These are phyloP conservation scores for Monascus purpureus DNA, from an alignment of 495 filamentous ascomycete genomes.

Conservation along the genomic window DNA sequence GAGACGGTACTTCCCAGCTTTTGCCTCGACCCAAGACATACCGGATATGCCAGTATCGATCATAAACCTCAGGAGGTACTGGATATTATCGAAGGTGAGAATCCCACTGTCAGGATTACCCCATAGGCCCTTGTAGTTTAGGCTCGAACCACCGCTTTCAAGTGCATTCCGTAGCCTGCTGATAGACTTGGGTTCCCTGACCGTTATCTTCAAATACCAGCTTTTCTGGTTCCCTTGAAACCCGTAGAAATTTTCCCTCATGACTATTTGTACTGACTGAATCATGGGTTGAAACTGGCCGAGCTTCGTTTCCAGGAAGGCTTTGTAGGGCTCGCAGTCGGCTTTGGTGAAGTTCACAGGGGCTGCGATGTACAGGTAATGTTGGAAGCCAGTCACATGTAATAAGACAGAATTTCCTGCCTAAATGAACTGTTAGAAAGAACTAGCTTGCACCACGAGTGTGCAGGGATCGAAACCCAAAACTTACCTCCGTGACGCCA, in stretches of 20 bases:
- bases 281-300: slow-evolving; percentile 49
- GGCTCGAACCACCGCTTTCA: slow-evolving; percentile 44
- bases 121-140: slow-evolving; percentile 90
- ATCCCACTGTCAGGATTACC: slow-evolving; percentile 51
- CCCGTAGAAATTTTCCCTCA: slow-evolving; percentile 79
- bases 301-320: slow-evolving; percentile 63
- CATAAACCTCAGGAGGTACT: slow-evolving; percentile 94
- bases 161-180: slow-evolving; percentile 55
- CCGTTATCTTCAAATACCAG: slow-evolving; percentile 85
- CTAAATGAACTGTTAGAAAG: slow-evolving; percentile 16
- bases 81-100: slow-evolving; percentile 85
- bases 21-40: slow-evolving; percentile 95
- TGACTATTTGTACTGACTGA: slow-evolving; percentile 59
- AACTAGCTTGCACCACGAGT: not conserved
- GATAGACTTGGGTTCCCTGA: slow-evolving; percentile 75
- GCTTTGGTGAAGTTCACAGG: slow-evolving; percentile 63
- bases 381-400: slow-evolving; percentile 89
- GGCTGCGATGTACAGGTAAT: slow-evolving; percentile 90
- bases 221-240: slow-evolving; percentile 87
- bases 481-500: slow-evolving; percentile 77
- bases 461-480: not conserved
- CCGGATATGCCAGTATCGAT: slow-evolving; percentile 84
- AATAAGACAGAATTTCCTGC: slow-evolving; percentile 84
- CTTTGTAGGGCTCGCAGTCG: slow-evolving; percentile 62
- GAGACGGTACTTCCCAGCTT: slow-evolving; percentile 56